A percentile compares a stretch with the other conserved stretches of the same genome.
phyloP scores from a whole-genome alignment of 2,329 filamentous ascomycete genomes.

The Cephalotrichum gorgonifer region DNA sequence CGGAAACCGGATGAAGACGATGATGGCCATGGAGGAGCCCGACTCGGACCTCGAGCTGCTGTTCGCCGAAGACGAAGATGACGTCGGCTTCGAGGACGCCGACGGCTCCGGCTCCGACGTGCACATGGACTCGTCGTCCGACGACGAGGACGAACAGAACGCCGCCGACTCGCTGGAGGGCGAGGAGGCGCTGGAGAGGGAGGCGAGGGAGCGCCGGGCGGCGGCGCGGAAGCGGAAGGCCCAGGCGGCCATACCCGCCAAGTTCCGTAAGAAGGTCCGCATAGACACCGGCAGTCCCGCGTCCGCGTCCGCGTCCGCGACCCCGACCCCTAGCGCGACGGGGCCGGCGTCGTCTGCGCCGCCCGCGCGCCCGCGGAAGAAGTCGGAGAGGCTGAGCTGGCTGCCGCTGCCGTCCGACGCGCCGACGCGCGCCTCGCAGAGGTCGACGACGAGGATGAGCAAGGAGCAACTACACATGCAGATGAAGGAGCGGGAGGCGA shows the following conservation, averaged over 20 bases:
- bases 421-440: conserved; percentile 48
- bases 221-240: conserved; percentile 72
- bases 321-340: conserved; percentile 21
- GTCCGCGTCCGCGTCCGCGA: conserved; percentile 17
- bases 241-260: conserved; percentile 60
- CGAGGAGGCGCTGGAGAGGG: conserved; percentile 74
- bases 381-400: conserved; percentile 50
- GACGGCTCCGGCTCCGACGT: conserved; percentile 63
- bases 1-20: conserved; percentile 70
- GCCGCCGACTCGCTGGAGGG: conserved; percentile 64
- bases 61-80: conserved; percentile 64
- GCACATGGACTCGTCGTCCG: conserved; percentile 76
- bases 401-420: conserved; percentile 42
- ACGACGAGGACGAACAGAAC: conserved; percentile 64
- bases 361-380: conserved; percentile 44
- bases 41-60: conserved; percentile 61
- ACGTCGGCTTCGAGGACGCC: conserved; percentile 59
- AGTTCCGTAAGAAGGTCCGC: conserved; percentile 66
- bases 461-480: conserved; percentile 58
- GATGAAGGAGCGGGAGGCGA: conserved; percentile 61
- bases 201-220: conserved; percentile 57
- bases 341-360: conserved; percentile 24
- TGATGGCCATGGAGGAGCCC: conserved; percentile 65
- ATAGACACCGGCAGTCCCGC: conserved; percentile 45
- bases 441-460: conserved; percentile 46